These are phyloP conservation scores for Fusarium bactridioides DNA, from an alignment of 2,329 filamentous ascomycete genomes.

Conservation along the genomic window DNA sequence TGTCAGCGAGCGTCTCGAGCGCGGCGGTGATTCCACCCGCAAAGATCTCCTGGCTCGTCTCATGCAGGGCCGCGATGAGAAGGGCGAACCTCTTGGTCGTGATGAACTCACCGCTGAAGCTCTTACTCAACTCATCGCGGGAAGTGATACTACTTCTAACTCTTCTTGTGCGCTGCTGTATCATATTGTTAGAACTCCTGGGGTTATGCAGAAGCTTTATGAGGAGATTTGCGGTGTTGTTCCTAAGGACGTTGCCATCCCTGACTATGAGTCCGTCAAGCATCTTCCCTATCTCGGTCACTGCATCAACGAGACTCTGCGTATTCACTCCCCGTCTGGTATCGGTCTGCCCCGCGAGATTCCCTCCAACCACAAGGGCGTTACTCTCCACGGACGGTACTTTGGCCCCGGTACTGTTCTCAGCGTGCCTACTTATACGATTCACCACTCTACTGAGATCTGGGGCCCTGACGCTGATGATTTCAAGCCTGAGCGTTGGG, in stretches of 20 bases:
- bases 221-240: constrained; percentile 75
- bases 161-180: constrained; percentile 85
- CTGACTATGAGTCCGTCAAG: constrained; percentile 74
- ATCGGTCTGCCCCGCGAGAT: constrained; percentile 83
- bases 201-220: constrained; percentile 76
- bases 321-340: constrained; percentile 85
- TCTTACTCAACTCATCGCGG: constrained; percentile 85
- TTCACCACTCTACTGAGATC: constrained; percentile 77
- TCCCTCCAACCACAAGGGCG: constrained; percentile 67
- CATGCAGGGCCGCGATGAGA: constrained; percentile 86
- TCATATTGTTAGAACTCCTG: constrained; percentile 74
- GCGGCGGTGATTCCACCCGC: constrained; percentile 67
- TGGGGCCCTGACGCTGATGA: constrained; percentile 78
- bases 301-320: constrained; percentile 84
- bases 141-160: constrained; percentile 80
- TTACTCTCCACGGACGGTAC: constrained; percentile 71
- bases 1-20: constrained; percentile 76
- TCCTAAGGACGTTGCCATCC: constrained; percentile 67
- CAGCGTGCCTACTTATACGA: constrained; percentile 81
- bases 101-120: constrained; percentile 89
- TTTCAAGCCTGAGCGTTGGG: constrained; percentile 81
- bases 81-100: constrained; percentile 76
- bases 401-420: constrained; percentile 82
- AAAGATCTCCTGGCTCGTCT: constrained; percentile 83
- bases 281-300: constrained; percentile 78